Base-by-base conservation (phyloP, 768 basidiomycete species). In the Clitopilus hobsonii region DNA sequence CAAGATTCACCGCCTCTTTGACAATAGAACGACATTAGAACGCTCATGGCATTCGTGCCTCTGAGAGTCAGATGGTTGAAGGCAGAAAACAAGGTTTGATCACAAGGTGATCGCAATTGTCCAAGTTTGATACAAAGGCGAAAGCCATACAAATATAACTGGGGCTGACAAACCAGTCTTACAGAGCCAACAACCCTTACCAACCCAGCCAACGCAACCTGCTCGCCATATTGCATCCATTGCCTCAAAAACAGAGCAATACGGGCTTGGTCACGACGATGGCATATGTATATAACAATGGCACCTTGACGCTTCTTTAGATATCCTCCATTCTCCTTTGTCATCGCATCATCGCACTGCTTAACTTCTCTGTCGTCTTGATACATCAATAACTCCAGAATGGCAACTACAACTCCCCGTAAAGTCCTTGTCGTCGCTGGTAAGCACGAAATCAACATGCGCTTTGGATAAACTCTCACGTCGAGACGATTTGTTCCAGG, bases 391-490 rank as follows among this genome's bases (percentile, higher is more conserved):
- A 36, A 3, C 2, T 36, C 8, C n/a, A 11, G 32, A 69, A n/a
- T 66, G 65, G 52, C 63, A 27, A 67, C 73, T 63, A 62, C 70
- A 56, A 56, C 63, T 27, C 59, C 70, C 25, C 78, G 80, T 49
- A 79, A 77, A 10, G 75, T 86, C 49, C 69, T 86, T 38, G 76
- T 87, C 27, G 77, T 87, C 36, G 80, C 82, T 60, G 85, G 85
- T 67, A 61, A 28, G 76, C 70, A 36, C 32, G 13, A 3, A 4
- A 11, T 3, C n/a, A n/a, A 10, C 2, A 36, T 11, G n/a, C 8
- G 5, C 23, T 22, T 18, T 25, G 54, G 25, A 22, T 5, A 2
- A 25, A 16, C 23, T 13, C 29, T 53, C 6, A 8, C 51, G 20
- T 55, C 61, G 22, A 61, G 52, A 5, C 8, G 41, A 23, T 41